Evolutionary conservation across 1,284 basidiomycete genomes (phyloP).

Genomic region (Ustilago bromivora): DNA sequence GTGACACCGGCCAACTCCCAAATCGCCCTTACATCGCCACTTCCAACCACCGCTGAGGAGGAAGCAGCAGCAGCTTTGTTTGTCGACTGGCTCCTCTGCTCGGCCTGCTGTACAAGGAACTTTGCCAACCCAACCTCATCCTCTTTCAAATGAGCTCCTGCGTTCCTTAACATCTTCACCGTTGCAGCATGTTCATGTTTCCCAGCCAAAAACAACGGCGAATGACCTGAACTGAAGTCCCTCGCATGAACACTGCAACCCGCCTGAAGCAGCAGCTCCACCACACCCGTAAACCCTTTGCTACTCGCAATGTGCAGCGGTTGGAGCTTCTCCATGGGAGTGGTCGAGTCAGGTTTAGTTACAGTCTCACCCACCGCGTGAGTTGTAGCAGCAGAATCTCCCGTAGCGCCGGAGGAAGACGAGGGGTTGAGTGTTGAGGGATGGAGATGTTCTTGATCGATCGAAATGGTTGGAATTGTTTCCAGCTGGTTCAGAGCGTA

Average conservation of each 20-base stretch:
- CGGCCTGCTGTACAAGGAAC: constrained; percentile 15
- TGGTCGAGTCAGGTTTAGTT: constrained; percentile 11
- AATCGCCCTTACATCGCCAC: constrained; percentile 12
- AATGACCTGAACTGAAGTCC: constrained; percentile 81
- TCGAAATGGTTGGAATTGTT: constrained; percentile 32
- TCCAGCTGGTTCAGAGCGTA: constrained; percentile 39
- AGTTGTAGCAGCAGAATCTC: constrained; percentile 15
- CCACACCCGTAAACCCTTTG: constrained; percentile 76
- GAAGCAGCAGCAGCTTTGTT: neutral
- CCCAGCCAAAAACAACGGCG: constrained; percentile 73
- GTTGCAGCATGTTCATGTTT: constrained; percentile 51
- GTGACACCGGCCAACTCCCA: constrained; percentile 34
- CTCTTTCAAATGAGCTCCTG: constrained; percentile 67
- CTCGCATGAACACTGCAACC: constrained; percentile 86
- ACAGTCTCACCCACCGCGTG: constrained; percentile 9
- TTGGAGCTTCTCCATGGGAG: constrained; percentile 70
- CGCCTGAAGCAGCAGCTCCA: constrained; percentile 77
- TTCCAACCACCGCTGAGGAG: neutral
- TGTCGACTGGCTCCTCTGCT: neutral
- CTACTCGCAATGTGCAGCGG: constrained; percentile 85
- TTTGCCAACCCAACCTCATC: constrained; percentile 52
- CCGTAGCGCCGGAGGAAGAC: constrained; percentile 6
- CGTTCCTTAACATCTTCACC: constrained; percentile 53
- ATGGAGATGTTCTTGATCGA: constrained; percentile 41
- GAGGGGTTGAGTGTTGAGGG: constrained; percentile 34